Base-by-base conservation (phyloP, 2,329 filamentous ascomycete species). In the Talaromyces sp. region DNA sequence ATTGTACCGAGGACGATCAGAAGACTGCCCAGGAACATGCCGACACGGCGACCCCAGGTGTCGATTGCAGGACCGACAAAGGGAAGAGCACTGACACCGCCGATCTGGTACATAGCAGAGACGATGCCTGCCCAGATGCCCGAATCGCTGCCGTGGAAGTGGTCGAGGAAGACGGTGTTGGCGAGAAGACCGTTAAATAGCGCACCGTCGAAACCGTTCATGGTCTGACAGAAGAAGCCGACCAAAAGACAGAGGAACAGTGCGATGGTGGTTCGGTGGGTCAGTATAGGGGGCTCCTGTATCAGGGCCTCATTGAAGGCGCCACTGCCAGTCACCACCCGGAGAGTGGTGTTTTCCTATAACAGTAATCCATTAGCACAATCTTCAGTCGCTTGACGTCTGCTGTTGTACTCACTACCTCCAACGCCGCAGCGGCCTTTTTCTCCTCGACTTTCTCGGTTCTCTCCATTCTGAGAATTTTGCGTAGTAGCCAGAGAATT, bases 181-280 rank as follows among this genome's bases (percentile, higher is more conserved):
- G 81, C 79, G 19, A 82, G 72, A 19, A 86, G 73, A 40, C 81
- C 81, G 65, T 82, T 82, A 70, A 86, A 84, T 59, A 88, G 79
- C 31, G 82, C 85, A 43, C 84, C 84, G 68, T 88, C 85, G 68
- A 84, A 87, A 31, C 85, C 85, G 72, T 86, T 86, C 79, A 84
- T 82, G 8, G 83, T 85, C 27, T 81, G 83, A 67, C 77, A 79
- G 68, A 80, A 77, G 70, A 79, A 82, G 36, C 77, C 79, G 25
- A 73, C 61, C 15, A 58, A 5, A 11, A 65, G 47, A 58, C 63
- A 65, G 45, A 60, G 56, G 17, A 51, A n/a, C 22, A 64, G 25
- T 17, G 34, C 3, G 40, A 64, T 40, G 45, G 34, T 60, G 15
- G 54, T 64, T 59, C 43, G 54, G 25, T 64, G 54, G 29, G 19